phyloP scores from a whole-genome alignment of 805 yeast species.

The Cyberlindnera maritima region DNA sequence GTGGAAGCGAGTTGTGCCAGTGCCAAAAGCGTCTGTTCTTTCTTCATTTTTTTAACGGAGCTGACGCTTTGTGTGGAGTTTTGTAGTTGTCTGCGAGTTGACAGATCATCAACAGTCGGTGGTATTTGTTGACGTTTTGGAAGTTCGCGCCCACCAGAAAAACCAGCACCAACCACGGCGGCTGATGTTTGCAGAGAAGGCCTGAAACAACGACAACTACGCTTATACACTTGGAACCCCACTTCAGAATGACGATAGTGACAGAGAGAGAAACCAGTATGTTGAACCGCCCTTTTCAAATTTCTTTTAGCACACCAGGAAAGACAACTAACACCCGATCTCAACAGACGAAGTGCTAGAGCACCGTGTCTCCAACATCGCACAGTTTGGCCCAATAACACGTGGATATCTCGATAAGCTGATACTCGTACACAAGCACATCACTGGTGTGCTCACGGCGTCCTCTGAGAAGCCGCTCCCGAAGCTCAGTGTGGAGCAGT shows the following conservation, averaged over 20 bases:
- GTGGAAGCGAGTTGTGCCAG: conserved; percentile 5
- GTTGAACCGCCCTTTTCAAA: background rate
- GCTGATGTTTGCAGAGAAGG: no score
- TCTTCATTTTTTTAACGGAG: conserved; percentile 4
- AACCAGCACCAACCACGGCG: background rate
- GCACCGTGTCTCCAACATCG: conserved; percentile 2
- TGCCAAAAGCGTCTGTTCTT: conserved; percentile 4
- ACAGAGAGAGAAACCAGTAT: background rate
- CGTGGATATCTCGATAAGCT: conserved; percentile 5
- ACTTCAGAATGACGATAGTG: background rate
- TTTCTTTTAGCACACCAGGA: no score
- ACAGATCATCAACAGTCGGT: no score
- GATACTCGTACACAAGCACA: conserved; percentile 1
- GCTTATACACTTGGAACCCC: no score
- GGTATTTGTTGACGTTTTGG: no score
- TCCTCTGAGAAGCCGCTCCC: conserved; percentile 1
- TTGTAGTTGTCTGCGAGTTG: no score
- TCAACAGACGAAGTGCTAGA: conserved; percentile 6
- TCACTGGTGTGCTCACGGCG: conserved; percentile 3
- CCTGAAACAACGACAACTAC: no score
- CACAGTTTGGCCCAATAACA: conserved; percentile 5
- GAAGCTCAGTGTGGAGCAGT: conserved; percentile 1
- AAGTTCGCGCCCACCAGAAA: background rate
- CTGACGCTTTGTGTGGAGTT: background rate
- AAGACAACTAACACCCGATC: background rate